Evolutionary conservation across 1,284 basidiomycete species (phyloP).

Genomic region (Malassezia furfur): DNA sequence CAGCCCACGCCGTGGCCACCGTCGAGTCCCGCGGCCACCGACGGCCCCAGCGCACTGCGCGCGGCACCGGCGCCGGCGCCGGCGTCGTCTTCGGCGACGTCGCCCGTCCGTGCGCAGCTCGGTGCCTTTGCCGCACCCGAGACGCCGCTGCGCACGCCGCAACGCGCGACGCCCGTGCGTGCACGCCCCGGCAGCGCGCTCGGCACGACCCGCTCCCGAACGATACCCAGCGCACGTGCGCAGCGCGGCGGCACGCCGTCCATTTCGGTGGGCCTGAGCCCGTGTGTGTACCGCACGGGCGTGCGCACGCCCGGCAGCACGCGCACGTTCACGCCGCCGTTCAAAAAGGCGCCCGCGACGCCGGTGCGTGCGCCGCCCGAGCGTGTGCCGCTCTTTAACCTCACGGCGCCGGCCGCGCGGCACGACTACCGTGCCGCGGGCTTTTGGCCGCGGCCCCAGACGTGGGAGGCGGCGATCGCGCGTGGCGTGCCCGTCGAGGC

Average conservation of each 20-base stretch:
- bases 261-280: constrained; percentile 25
- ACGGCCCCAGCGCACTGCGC: too few species aligned
- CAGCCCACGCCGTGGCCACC: too few species aligned
- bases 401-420: not conserved
- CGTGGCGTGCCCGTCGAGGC: constrained; percentile 31
- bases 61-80: too few species aligned
- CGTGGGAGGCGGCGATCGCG: constrained; percentile 22
- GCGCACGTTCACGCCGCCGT: constrained; percentile 28
- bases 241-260: not conserved
- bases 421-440: constrained; percentile 14
- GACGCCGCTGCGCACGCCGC: not conserved
- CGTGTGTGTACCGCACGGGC: constrained; percentile 17
- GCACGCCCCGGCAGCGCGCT: not conserved
- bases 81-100: too few species aligned
- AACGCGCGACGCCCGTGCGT: not conserved
- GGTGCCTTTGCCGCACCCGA: too few species aligned
- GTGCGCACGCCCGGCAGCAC: constrained; percentile 10
- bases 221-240: not conserved
- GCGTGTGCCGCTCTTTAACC: constrained; percentile 3
- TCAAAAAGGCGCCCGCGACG: constrained; percentile 15
- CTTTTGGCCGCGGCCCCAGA: constrained; percentile 17
- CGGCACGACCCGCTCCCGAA: not conserved
- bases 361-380: not conserved
- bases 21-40: too few species aligned
- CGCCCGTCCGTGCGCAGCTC: too few species aligned